Evolutionary conservation across 495 filamentous ascomycete genomes (phyloP).

Genomic region (Corynascus novoguineensis): DNA sequence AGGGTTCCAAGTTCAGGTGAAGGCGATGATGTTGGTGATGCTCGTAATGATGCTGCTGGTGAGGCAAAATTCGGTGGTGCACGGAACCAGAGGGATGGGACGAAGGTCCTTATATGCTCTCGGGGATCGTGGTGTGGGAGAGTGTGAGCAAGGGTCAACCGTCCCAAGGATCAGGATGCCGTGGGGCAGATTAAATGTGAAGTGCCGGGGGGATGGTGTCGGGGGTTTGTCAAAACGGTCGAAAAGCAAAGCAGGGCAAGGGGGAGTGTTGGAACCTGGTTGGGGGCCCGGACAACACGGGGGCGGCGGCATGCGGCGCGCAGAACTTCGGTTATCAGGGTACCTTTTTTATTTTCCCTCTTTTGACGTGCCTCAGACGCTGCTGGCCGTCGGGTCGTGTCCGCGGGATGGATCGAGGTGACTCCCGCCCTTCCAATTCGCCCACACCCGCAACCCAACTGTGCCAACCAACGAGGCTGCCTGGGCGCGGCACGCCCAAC

Average conservation of each 20-base stretch:
- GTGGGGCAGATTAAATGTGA: slow-evolving; percentile 30
- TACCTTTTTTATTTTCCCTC: too few species aligned
- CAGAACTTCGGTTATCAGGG: neutral
- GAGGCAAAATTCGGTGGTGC: neutral
- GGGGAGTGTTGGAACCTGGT: slow-evolving; percentile 14
- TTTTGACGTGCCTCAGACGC: neutral
- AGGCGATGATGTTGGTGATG: slow-evolving; percentile 16
- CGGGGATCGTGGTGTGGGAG: slow-evolving; percentile 4
- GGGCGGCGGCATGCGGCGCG: slow-evolving; percentile 10
- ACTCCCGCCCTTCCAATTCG: slow-evolving; percentile 4
- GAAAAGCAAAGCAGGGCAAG: slow-evolving; percentile 12
- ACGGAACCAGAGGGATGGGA: slow-evolving; percentile 13
- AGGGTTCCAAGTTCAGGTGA: neutral
- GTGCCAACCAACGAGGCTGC: slow-evolving; percentile 3
- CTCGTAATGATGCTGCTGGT: slow-evolving; percentile 8
- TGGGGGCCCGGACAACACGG: slow-evolving; percentile 10
- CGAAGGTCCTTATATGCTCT: slow-evolving; percentile 15
- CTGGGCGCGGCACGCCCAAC: slow-evolving; percentile 12
- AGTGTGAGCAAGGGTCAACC: slow-evolving; percentile 14
- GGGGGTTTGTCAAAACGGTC: slow-evolving; percentile 1
- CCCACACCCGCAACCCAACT: too few species aligned
- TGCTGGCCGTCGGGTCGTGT: slow-evolving; percentile 5
- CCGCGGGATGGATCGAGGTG: slow-evolving; percentile 12
- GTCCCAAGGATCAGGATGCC: slow-evolving; percentile 29
- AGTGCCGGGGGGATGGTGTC: too few species aligned